Evolutionary conservation across 2,329 filamentous ascomycete species (phyloP).

Genomic region (Colletotrichum tropicicola): DNA sequence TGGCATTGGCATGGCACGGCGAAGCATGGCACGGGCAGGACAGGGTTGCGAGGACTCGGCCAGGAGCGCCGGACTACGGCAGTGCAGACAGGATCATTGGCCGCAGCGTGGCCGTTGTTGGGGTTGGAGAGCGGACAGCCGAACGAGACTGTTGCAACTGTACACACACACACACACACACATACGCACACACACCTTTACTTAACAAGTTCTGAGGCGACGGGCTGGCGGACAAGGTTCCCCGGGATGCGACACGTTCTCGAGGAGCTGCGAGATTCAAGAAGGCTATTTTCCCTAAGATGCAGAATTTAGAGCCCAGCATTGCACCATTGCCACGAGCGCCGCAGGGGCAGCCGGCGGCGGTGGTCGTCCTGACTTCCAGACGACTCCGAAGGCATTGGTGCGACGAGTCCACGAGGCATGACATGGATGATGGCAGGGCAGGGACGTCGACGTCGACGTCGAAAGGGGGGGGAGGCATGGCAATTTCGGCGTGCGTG

Average conservation of each 20-base stretch:
- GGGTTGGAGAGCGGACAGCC: not conserved
- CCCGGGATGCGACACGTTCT: conserved; percentile 9
- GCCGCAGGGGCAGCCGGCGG: conserved; percentile 1
- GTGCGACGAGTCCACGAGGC: conserved; percentile 15
- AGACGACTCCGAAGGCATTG: conserved; percentile 17
- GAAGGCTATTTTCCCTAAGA: conserved; percentile 6
- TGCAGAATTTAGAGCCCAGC: conserved; percentile 6
- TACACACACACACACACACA: too few species aligned
- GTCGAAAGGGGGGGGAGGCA: not conserved
- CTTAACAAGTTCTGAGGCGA: not conserved
- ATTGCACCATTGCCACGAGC: conserved; percentile 18
- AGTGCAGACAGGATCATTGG: not conserved
- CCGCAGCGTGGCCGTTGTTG: not conserved
- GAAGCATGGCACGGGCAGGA: conserved; percentile 1
- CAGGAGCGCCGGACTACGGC: not conserved
- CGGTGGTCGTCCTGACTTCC: conserved; percentile 8
- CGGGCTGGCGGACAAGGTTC: conserved; percentile 10
- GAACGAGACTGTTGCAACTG: too few species aligned
- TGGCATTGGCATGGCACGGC: conserved; percentile 5
- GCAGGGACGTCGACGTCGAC: not conserved
- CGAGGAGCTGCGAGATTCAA: conserved; percentile 1
- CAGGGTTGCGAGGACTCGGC: not conserved
- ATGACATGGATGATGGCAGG: not conserved
- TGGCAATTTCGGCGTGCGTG: conserved; percentile 20
- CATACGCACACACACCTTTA: too few species aligned